Conservation (phyloP, 2,329 filamentous ascomycete species). For the Phialophora chinensis region DNA sequence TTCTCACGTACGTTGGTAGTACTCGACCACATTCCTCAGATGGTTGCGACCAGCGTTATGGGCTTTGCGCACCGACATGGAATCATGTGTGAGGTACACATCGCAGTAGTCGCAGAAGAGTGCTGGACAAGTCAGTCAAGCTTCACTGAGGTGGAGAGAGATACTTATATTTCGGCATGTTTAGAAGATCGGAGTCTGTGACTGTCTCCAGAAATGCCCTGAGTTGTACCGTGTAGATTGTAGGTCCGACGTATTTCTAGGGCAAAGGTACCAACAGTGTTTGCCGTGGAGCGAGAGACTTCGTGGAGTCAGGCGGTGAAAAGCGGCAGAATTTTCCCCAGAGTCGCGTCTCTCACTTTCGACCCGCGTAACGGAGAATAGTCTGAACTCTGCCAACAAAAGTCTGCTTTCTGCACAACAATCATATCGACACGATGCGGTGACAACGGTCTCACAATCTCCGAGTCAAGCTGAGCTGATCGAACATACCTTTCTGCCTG, state of each 20-base stretch:
- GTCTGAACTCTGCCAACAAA: background rate
- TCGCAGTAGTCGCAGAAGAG: constrained; percentile 97
- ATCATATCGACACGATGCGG: constrained; percentile 10
- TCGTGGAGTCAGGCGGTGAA: constrained; percentile 24
- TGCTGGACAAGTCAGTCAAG: constrained; percentile 54
- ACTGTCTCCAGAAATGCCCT: background rate
- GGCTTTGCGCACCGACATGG: constrained; percentile 98
- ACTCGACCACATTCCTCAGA: constrained; percentile 94
- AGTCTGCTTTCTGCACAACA: constrained; percentile 1
- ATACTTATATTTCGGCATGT: constrained; percentile 86
- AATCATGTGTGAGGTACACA: constrained; percentile 99
- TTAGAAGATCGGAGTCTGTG: constrained; percentile 43
- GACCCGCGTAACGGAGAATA: constrained; percentile 5
- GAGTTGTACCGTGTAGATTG: background rate
- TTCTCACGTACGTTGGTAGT: constrained; percentile 82
- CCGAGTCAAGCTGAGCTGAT: background rate
- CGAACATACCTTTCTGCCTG: background rate
- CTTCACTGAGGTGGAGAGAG: constrained; percentile 23
- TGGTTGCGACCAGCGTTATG: constrained; percentile 98
- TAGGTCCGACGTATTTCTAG: background rate
- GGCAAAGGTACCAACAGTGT: background rate
- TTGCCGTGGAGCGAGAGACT: background rate
- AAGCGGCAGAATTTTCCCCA: constrained; percentile 29
- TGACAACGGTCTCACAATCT: background rate
- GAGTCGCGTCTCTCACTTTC: constrained; percentile 12